Evolutionary conservation across 2,329 filamentous ascomycete species (phyloP).

Genomic region (Samsoniella hepiali): DNA sequence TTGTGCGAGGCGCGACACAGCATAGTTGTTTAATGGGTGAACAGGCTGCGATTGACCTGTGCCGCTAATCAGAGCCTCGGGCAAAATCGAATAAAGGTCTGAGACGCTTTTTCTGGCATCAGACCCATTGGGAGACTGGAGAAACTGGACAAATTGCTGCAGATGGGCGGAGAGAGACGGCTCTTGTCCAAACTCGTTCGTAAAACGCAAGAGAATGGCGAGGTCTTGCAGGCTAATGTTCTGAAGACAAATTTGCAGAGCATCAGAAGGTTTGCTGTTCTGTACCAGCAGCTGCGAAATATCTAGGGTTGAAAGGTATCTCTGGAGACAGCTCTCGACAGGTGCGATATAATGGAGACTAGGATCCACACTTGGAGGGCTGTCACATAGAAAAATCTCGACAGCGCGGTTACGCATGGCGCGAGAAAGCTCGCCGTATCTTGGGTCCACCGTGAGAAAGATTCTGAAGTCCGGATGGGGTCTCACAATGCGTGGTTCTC

Average conservation of each 20-base stretch:
- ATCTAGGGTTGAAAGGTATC: slow-evolving; percentile 41
- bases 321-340: slow-evolving; percentile 49
- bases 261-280: slow-evolving; percentile 24
- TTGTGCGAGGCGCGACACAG: slow-evolving; percentile 46
- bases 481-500: slow-evolving; percentile 72
- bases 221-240: slow-evolving; percentile 47
- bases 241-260: slow-evolving; percentile 41
- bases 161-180: slow-evolving; percentile 20
- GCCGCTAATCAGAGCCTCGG: slow-evolving; percentile 21
- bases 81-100: slow-evolving; percentile 34
- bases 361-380: slow-evolving; percentile 31
- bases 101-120: slow-evolving; percentile 33
- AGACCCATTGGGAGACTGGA: slow-evolving; percentile 32
- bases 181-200: slow-evolving; percentile 25
- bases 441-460: slow-evolving; percentile 89
- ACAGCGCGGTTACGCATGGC: slow-evolving; percentile 95
- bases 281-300: slow-evolving; percentile 29
- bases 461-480: slow-evolving; percentile 87
- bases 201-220: slow-evolving; percentile 35
- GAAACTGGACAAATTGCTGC: slow-evolving; percentile 29
- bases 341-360: slow-evolving; percentile 41
- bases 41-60: slow-evolving; percentile 43
- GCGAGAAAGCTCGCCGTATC: slow-evolving; percentile 87
- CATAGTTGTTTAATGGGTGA: slow-evolving; percentile 57
- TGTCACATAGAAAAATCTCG: slow-evolving; percentile 72